Base-by-base conservation (phyloP, 495 filamentous ascomycete species). In the Parachaetomium inaequale region DNA sequence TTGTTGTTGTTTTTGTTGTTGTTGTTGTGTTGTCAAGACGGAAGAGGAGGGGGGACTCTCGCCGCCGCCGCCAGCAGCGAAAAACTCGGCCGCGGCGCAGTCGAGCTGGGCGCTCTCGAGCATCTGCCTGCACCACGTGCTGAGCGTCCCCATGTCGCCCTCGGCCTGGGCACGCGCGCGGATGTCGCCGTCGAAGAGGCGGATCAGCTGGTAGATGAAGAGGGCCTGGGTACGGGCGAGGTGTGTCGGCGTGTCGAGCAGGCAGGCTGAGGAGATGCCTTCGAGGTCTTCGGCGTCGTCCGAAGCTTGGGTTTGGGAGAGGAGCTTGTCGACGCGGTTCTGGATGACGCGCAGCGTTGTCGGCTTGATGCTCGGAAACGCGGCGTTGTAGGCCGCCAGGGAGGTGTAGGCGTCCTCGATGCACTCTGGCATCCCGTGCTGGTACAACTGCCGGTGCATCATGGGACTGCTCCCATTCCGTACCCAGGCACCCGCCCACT, bases 101-200 rank as follows among this genome's bases (percentile, higher is more conserved):
- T 70, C 68, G 2, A 65, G 61, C 11, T 58, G 49, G 3, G 71
- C 69, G 29, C 65, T 68, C 5, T 70, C 68, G 11, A 72, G 62
- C 45, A 83, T 68, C 57, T 76, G 72, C 19, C 63, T 50, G 0
- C 71, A 73, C 80, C 80, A 82, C 0, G 45, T 40, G 36, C 71
- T 66, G 12, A 86, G 70, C 21, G 75, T 74, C 0, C 76, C 68
- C 19, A 82, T 79, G 19, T 78, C 66, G 21, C 66, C 50, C 56
- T 84, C 82, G 21, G 81, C 78, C 25, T 77, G 66, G 2, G 75
- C 72, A 7, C 78, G 75, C 49, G 77, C 75, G 34, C 78, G 74
- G 51, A 85, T 76, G 65, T 85, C 79, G 29, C 80, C 81, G 64
- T 86, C 83, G 63, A 85, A 84, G 19, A 88, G 72, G 12, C 79